phyloP scores from a whole-genome alignment of 2,329 filamentous ascomycete species.

The Aspergillus ustus region DNA sequence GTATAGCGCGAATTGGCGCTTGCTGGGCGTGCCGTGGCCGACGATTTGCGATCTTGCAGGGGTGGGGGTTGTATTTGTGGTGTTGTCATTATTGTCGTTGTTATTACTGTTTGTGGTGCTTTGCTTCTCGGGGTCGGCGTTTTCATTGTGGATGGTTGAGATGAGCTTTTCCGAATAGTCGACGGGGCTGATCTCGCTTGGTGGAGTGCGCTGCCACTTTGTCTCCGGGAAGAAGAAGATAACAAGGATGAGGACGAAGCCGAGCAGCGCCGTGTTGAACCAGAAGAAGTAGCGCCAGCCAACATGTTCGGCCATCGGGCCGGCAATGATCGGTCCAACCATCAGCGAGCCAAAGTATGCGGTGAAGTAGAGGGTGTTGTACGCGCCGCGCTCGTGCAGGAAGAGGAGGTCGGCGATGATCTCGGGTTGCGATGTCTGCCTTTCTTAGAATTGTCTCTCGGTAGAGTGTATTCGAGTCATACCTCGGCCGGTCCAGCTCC shows the following conservation, averaged over 20 bases:
- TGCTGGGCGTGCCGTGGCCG: constrained; percentile 59
- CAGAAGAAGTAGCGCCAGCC: constrained; percentile 70
- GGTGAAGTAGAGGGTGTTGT: constrained; percentile 65
- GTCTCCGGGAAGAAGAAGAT: constrained; percentile 69
- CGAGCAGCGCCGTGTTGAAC: constrained; percentile 64
- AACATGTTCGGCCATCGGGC: constrained; percentile 62
- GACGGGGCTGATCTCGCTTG: constrained; percentile 13
- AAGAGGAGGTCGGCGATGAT: constrained; percentile 70
- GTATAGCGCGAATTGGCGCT: constrained; percentile 60
- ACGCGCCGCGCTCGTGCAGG: constrained; percentile 67
- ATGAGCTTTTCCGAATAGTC: constrained; percentile 24
- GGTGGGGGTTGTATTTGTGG: too few relatives aligned
- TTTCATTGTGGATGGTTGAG: constrained; percentile 17
- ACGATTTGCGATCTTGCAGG: constrained; percentile 56
- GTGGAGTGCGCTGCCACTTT: constrained; percentile 57
- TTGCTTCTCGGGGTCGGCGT: constrained; percentile 22
- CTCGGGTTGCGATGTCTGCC: constrained; percentile 60
- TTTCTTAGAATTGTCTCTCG: background rate
- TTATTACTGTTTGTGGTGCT: constrained; percentile 6
- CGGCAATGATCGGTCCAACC: constrained; percentile 64
- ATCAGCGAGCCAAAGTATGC: constrained; percentile 67
- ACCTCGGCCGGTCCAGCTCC: constrained; percentile 64
- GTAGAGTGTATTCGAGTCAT: background rate
- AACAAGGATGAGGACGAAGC: constrained; percentile 55
- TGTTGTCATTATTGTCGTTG: too few relatives aligned